Conservation (phyloP, 306 rosid species). For the Senna tora region DNA sequence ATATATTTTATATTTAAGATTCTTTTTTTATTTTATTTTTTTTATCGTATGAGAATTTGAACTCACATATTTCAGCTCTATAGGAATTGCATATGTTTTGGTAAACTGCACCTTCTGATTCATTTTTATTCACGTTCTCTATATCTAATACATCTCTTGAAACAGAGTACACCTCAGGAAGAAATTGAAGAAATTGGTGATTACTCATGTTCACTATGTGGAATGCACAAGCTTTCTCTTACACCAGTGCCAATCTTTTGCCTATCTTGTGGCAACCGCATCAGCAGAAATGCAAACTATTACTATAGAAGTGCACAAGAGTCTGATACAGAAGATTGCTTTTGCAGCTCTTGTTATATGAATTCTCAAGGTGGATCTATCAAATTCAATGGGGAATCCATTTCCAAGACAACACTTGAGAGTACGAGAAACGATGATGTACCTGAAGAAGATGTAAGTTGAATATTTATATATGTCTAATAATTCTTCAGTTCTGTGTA, state of each 20-base stretch:
- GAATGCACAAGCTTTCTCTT: slow-evolving; percentile 36
- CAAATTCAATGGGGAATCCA: slow-evolving; percentile 37
- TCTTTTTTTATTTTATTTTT: background rate
- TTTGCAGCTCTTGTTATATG: slow-evolving; percentile 54
- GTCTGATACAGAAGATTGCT: slow-evolving; percentile 32
- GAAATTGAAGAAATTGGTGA: slow-evolving; percentile 34
- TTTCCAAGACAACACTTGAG: slow-evolving; percentile 48
- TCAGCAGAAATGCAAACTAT: slow-evolving; percentile 42
- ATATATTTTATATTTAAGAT: background rate
- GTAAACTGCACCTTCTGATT: background rate
- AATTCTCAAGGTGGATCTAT: slow-evolving; percentile 44
- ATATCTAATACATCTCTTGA: slow-evolving; percentile 29
- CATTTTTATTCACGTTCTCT: background rate
- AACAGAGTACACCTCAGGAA: slow-evolving; percentile 41
- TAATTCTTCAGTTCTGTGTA: slow-evolving; percentile 24
- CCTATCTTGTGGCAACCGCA: slow-evolving; percentile 40
- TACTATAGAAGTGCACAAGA: slow-evolving; percentile 46
- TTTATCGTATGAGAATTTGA: background rate
- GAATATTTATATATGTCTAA: slow-evolving; percentile 10
- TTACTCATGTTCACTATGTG: slow-evolving; percentile 57
- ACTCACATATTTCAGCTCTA: slow-evolving; percentile 8
- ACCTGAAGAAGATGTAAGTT: slow-evolving; percentile 58
- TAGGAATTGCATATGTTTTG: background rate
- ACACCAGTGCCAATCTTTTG: slow-evolving; percentile 49
- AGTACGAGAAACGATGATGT: slow-evolving; percentile 42